phyloP scores from a whole-genome alignment of 306 rosid species.

The Rosa rugosa region DNA sequence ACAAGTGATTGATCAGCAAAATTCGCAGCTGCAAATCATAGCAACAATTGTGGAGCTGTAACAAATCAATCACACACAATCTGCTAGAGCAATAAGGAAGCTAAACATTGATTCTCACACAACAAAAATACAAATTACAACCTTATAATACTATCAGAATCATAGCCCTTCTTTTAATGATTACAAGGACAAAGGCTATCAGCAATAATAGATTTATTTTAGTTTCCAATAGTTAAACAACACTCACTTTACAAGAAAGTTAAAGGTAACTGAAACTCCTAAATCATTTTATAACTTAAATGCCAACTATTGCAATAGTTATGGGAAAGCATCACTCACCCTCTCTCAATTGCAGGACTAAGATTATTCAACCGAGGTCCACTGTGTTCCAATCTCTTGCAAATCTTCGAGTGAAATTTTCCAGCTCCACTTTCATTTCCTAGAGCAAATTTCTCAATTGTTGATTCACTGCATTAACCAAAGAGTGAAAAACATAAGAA shows the following conservation, averaged over 20 bases:
- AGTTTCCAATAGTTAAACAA: no score
- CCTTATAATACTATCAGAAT: no score
- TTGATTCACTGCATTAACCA: constrained; percentile 46
- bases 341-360: constrained; percentile 35
- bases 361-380: constrained; percentile 26
- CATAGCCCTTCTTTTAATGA: no score
- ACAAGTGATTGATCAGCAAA: no score
- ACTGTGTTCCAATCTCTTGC: constrained; percentile 30
- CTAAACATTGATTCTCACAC: no score
- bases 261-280: constrained; percentile 17
- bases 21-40: no score
- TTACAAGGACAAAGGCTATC: no score
- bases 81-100: no score
- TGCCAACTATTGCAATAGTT: constrained; percentile 19
- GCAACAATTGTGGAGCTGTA: no score
- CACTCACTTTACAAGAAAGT: background rate
- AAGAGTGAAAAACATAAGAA: background rate
- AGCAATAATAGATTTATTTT: no score
- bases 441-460: constrained; percentile 26
- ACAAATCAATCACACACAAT: no score
- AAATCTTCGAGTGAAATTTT: constrained; percentile 31
- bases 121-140: no score
- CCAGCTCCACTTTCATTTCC: constrained; percentile 39
- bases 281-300: constrained; percentile 23
- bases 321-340: constrained; percentile 37